Evolutionary conservation across 306 rosid genomes (phyloP), one percentile per base, ranked within the genome.

Genomic region (Myrica gale): DNA sequence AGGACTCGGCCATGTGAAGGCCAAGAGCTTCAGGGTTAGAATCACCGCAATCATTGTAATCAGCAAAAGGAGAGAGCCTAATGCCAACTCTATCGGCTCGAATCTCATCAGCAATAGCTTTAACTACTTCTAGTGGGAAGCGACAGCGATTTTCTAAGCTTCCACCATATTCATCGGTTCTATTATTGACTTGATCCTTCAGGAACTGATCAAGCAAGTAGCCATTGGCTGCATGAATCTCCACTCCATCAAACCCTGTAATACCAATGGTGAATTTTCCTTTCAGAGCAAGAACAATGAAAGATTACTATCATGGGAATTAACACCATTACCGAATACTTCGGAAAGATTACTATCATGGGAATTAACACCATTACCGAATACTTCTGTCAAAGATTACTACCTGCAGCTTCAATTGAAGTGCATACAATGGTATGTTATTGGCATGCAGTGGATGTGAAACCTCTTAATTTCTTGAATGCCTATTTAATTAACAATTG

Each of bases 51-150:
- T 82, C 89, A 52, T 75, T 82, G 41, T 75, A 89, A 53, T 86
- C 74, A 0, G 89, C 75, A 26, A 84, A 90, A n/a, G 97, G 96
- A 6, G 97, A 92, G 1, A 90, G 84, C 72, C 92, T 84, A 2
- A 92, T 79, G 50, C 97, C 97, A 41, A 90, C 96, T 82, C 57
- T 89, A 3, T 86, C 83, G 13, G 84, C 81, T 32, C 96, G 92
- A 1, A 90, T 86, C 55, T 92, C 90, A 0, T 86, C 69, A 17
- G 20, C 83, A 6, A 87, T 71, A 0, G 90, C 88, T 73, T 87
- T 65, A 15, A 87, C 84, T 0, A 90, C 83, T 73, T 85, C 82
- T 0, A 90, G 67, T 2, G 94, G 87, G 78, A 92, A 86, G 2
- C 89, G 89, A 21, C 94, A 90, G 1, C 89, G 90, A 19, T 90